Conservation (phyloP, 768 basidiomycete species). For the Tephrocybe rancida region DNA sequence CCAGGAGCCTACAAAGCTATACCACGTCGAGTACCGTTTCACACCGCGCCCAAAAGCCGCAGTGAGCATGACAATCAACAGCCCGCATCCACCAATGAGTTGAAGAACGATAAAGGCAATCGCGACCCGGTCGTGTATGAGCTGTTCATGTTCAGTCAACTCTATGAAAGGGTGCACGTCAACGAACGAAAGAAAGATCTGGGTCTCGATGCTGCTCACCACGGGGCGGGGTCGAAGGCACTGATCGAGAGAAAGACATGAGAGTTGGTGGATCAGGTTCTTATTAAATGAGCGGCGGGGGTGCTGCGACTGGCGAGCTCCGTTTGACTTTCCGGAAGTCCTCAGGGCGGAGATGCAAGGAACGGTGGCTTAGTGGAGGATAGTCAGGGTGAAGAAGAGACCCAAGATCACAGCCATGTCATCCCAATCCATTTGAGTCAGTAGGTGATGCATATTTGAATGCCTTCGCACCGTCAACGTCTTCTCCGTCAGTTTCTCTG, state of each 20-base stretch:
- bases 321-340: constrained; percentile 12
- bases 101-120: constrained; percentile 30
- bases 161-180: not conserved
- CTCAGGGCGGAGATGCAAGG: not conserved
- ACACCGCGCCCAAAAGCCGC: constrained; percentile 25
- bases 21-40: constrained; percentile 35
- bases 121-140: constrained; percentile 18
- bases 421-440: not conserved
- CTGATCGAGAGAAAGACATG: constrained; percentile 4
- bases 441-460: not conserved
- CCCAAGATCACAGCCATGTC: not conserved
- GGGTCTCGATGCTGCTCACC: constrained; percentile 1
- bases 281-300: not conserved
- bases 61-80: constrained; percentile 28
- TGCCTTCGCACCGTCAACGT: not conserved
- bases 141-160: not conserved
- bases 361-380: not conserved
- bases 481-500: not conserved
- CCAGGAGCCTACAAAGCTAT: constrained; percentile 32
- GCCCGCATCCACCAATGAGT: constrained; percentile 24
- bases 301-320: constrained; percentile 3
- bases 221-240: not conserved
- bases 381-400: not conserved
- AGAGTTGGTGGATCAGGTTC: not conserved
- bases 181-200: not conserved